Evolutionary conservation across 345 rosid genomes (phyloP), one percentile per base, ranked within the genome.

Genomic region (Anacardium occidentale): DNA sequence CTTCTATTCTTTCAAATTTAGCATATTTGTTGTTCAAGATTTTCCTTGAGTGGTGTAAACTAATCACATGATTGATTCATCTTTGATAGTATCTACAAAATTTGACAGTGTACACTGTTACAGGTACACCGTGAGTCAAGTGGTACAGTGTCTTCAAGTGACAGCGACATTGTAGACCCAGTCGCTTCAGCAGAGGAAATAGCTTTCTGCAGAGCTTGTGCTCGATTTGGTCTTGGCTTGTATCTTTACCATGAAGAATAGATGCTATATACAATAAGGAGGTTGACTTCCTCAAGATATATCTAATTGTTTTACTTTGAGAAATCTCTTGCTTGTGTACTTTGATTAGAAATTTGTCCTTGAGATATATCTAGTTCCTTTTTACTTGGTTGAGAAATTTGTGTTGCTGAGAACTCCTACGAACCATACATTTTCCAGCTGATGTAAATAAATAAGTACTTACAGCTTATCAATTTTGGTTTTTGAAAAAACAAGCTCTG

Each of bases 71-170:
- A 64, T 47, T 63, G 32, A 50, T 63, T 42, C 32, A 62, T 62
- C 17, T 34, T 58, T 29, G n/a, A n/a, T n/a, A n/a, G n/a, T n/a
- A n/a, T n/a, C n/a, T n/a, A n/a, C n/a, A 29, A 22, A 37, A 40
- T 34, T 56, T 69, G 44, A 15, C 18, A 3, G 17, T 40, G 24
- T 44, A 60, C 20, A 18, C 66, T 11, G 40, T 58, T 75, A 54
- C 86, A 94, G 98, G 98, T 95, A 22, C 89, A 92, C 74, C 97
- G 97, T 1, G 98, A 94, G 74, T 86, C 98, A 14, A 86, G 91
- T 24, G 98, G 98, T 76, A 94, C 97, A 13, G 85, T 89, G 48
- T 79, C 85, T 37, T 66, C 89, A 3, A 68, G 74, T 37, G 84
- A 89, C 59, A 79, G 77, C 34, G 44, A 74, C 50, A 68, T 75